phyloP scores from a whole-genome alignment of 768 basidiomycete species.

The Lentinus brumalis region DNA sequence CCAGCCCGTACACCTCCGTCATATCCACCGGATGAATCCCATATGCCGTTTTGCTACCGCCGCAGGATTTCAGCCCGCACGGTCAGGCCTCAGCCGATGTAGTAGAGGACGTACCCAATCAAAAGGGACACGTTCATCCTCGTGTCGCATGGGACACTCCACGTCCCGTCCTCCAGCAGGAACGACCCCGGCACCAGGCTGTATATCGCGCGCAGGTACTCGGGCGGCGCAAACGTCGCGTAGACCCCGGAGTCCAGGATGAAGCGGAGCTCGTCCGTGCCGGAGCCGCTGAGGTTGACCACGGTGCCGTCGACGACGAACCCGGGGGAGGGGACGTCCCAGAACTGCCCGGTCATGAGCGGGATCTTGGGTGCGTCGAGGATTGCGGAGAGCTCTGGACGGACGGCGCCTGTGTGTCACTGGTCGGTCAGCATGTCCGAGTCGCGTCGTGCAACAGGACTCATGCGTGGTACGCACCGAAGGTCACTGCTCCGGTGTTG shows the following conservation, averaged over 20 bases:
- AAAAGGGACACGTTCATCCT: slow-evolving; percentile 9
- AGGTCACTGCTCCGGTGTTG: not conserved
- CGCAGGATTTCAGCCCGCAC: not conserved
- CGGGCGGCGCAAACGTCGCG: not conserved
- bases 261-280: not conserved
- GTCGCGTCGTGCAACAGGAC: not conserved
- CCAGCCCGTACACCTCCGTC: not conserved
- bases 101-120: slow-evolving; percentile 2
- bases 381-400: not conserved
- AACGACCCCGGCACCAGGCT: slow-evolving; percentile 4
- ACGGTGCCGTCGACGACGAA: not conserved
- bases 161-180: slow-evolving; percentile 6
- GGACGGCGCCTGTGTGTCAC: not conserved
- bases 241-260: slow-evolving; percentile 3
- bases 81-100: no score
- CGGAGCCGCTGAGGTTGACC: not conserved
- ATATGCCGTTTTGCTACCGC: not conserved
- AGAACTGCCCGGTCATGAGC: not conserved
- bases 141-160: slow-evolving; percentile 10
- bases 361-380: not conserved
- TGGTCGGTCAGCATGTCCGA: not conserved
- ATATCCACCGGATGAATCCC: slow-evolving; percentile 4
- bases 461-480: not conserved
- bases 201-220: slow-evolving; percentile 14
- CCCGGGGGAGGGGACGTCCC: slow-evolving; percentile 1